Evolutionary conservation across 2,329 filamentous ascomycete species (phyloP), one percentile per base, ranked within the genome.

Genomic region (Podosphaera leucotricha): DNA sequence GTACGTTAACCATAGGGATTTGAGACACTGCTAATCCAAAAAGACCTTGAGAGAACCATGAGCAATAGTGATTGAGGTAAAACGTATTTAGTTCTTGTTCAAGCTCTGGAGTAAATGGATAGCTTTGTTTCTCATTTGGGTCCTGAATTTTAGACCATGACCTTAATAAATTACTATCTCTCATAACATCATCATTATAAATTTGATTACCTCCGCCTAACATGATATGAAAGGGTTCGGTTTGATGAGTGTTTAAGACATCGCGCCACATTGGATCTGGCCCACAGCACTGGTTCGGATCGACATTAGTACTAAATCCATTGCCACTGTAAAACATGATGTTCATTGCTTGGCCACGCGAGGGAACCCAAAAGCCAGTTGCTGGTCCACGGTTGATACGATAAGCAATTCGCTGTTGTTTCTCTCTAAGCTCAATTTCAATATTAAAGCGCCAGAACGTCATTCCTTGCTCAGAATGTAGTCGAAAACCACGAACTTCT

Each of bases 281-380:
- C 0, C 90, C 90, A 55, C 79, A 90, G 58, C 94, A 79, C 39
- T 77, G 69, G 56, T 92, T 71, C 0, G 84, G 65, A 49, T 92
- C 77, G 20, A 81, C 80, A 46, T 72, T 79, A 43, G 79, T 60
- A 53, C 83, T 87, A 65, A 98, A 98, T 1, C 92, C 90, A 59
- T 98, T 98, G 65, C 90, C 93, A 58, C 81, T 93, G 64, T 95
- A 74, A 63, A 94, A 98, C 85, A 95, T 93, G 58, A 94, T 82
- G 62, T 95, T 94, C 90, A 98, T 98, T 2, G 80, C 73, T 58
- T 92, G 71, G 15, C 75, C 79, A 42, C 69, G 72, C 26, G 79
- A 80, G 4, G 92, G 90, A 0, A 98, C 84, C 87, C 90, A 98
- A 59, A 98, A 98, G 1, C 80, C 83, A 43, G 82, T 76, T 2